These are phyloP conservation scores for Trametes villosa DNA, from an alignment of 768 basidiomycete genomes.

Conservation along the genomic window DNA sequence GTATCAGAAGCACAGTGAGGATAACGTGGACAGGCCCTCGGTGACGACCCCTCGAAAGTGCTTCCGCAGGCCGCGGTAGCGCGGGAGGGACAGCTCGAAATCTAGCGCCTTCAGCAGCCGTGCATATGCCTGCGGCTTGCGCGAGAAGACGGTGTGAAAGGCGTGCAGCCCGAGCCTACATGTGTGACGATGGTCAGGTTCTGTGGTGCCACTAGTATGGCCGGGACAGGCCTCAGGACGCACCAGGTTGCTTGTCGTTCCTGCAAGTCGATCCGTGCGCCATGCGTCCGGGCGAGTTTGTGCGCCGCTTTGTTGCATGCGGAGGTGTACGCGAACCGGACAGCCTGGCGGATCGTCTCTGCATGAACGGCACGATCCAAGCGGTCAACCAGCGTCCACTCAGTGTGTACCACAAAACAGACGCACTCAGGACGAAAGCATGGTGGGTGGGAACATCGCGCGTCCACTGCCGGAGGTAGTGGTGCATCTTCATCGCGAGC, in stretches of 20 bases:
- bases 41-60: slow-evolving; percentile 53
- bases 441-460: slow-evolving; percentile 46
- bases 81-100: slow-evolving; percentile 53
- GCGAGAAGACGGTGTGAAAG: slow-evolving; percentile 66
- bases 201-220: background rate
- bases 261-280: slow-evolving; percentile 48
- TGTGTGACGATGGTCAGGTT: background rate
- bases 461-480: slow-evolving; percentile 73
- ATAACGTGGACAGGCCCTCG: slow-evolving; percentile 44
- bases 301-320: slow-evolving; percentile 51
- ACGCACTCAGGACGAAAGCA: slow-evolving; percentile 61
- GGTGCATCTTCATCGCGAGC: slow-evolving; percentile 84
- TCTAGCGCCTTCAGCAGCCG: slow-evolving; percentile 52
- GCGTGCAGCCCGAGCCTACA: slow-evolving; percentile 84
- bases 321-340: slow-evolving; percentile 57
- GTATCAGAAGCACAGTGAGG: slow-evolving; percentile 30
- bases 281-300: slow-evolving; percentile 43
- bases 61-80: slow-evolving; percentile 45
- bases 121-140: slow-evolving; percentile 53
- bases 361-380: no score
- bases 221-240: slow-evolving; percentile 19
- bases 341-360: slow-evolving; percentile 68
- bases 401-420: no score
- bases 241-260: slow-evolving; percentile 66
- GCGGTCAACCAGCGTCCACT: background rate